Evolutionary conservation across 805 yeast species (phyloP), one percentile per base, ranked within the genome.

Genomic region (Wickerhamiella azymoides): DNA sequence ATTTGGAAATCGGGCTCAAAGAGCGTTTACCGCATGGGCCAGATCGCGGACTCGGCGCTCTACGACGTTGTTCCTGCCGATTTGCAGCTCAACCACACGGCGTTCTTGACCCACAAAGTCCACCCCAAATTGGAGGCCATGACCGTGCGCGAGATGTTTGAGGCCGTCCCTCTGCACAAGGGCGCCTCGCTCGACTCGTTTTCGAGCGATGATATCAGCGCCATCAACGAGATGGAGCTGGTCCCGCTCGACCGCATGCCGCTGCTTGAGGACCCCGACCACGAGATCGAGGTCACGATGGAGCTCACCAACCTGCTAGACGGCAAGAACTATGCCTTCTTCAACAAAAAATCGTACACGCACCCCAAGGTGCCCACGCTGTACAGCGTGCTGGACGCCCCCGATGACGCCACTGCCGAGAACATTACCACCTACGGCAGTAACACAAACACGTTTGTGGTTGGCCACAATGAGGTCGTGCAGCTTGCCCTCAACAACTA

Each of bases 311-410:
- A 84, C 70, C 70, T 92, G 64, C 72, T 71, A 41, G 69, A 85
- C 63, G 98, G 98, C 69, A 70, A 79, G 50, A 86, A 86, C 69
- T 92, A 92, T 61, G 97, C 97, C 13, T 82, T 89, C 68, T 85
- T 89, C 80, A 86, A 89, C 71, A 80, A 84, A 60, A 70, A 82
- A 57, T 73, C 94, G 18, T 92, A 75, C 64, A 69, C 74, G 26
- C 62, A 74, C 28, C 95, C 97, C 52, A 80, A 77, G 64, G 94
- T 89, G 13, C 98, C 98, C 42, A 68, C 88, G 5, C 67, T 92
- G 51, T 72, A 76, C 64, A 77, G 94, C 2, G 95, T 75, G n/a
- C 59, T 85, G 57, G 68, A 80, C 38, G 73, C 94, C 28, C 80
- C 70, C 17, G 54, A 59, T 19, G 66, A 62, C 25, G 62, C 57